phyloP scores from a whole-genome alignment of 805 yeast species.

The Kluyveromyces starmeri region DNA sequence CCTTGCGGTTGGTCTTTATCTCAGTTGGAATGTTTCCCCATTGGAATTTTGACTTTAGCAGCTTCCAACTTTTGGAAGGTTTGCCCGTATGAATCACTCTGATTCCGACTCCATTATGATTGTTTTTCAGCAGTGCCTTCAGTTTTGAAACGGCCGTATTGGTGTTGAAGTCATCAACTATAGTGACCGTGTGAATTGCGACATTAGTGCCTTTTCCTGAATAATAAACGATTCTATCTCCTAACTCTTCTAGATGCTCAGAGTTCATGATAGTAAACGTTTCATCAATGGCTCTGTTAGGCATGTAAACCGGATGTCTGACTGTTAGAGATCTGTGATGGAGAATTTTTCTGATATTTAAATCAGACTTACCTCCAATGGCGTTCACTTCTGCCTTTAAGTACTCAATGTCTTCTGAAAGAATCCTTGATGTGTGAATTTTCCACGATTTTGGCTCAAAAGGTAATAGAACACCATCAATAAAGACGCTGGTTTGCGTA shows the following conservation, averaged over 20 bases:
- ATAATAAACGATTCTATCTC: background rate
- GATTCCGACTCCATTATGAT: constrained; percentile 32
- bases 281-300: constrained; percentile 33
- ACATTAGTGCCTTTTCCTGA: background rate
- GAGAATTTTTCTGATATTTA: constrained; percentile 21
- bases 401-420: constrained; percentile 41
- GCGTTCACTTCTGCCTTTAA: constrained; percentile 17
- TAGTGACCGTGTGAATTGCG: constrained; percentile 35
- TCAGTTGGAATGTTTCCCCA: constrained; percentile 25
- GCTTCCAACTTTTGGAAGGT: constrained; percentile 15
- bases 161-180: constrained; percentile 49
- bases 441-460: constrained; percentile 47
- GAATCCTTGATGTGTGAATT: constrained; percentile 40
- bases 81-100: constrained; percentile 30
- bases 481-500: constrained; percentile 43
- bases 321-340: constrained; percentile 23
- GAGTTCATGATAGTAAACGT: constrained; percentile 26
- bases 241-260: constrained; percentile 8
- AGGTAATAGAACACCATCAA: constrained; percentile 62
- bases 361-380: constrained; percentile 6
- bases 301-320: constrained; percentile 45
- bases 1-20: constrained; percentile 3
- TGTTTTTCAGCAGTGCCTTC: constrained; percentile 20
- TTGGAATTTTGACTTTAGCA: constrained; percentile 7
- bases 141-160: constrained; percentile 37